Evolutionary conservation across 208 protist genomes (phyloP).

Genomic region (Vickermania spadyakhi): DNA sequence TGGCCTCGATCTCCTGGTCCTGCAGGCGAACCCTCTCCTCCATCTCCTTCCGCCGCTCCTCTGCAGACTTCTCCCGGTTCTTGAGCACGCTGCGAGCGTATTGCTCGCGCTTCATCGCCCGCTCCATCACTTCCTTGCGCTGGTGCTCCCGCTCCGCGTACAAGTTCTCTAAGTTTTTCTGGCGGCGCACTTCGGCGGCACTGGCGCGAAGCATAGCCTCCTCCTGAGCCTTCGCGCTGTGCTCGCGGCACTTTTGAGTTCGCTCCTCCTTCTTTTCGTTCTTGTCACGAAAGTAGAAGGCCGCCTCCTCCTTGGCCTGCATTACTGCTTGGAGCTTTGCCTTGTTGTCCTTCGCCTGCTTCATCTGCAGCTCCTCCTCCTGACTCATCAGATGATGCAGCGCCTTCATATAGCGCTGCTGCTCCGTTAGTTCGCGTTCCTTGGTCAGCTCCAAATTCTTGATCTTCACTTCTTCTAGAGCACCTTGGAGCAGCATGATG

Average conservation of each 20-base stretch:
- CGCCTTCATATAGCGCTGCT: constrained; percentile 22
- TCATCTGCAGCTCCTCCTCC: constrained; percentile 18
- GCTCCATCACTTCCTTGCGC: constrained; percentile 36
- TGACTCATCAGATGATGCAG: constrained; percentile 26
- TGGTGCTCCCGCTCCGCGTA: constrained; percentile 28
- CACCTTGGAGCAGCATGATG: constrained; percentile 43
- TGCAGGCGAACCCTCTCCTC: constrained; percentile 15
- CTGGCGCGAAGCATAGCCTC: constrained; percentile 27
- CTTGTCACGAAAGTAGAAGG: constrained; percentile 38
- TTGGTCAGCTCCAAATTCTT: constrained; percentile 21
- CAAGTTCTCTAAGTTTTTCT: constrained; percentile 26
- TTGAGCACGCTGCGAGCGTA: constrained; percentile 21
- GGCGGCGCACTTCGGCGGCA: constrained; percentile 33
- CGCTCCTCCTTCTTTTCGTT: constrained; percentile 35
- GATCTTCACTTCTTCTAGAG: constrained; percentile 41
- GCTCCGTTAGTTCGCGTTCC: constrained; percentile 19
- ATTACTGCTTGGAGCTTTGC: constrained; percentile 25
- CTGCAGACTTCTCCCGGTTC: constrained; percentile 16
- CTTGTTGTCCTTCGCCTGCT: constrained; percentile 34
- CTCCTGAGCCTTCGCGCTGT: constrained; percentile 26
- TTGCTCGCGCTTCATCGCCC: constrained; percentile 22
- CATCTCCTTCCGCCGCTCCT: constrained; percentile 18
- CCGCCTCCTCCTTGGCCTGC: constrained; percentile 31
- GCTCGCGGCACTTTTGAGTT: constrained; percentile 23
- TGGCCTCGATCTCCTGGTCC: constrained; percentile 31